Evolutionary conservation across 106 monocot species (phyloP).

Genomic region (Chionographis japonica): DNA sequence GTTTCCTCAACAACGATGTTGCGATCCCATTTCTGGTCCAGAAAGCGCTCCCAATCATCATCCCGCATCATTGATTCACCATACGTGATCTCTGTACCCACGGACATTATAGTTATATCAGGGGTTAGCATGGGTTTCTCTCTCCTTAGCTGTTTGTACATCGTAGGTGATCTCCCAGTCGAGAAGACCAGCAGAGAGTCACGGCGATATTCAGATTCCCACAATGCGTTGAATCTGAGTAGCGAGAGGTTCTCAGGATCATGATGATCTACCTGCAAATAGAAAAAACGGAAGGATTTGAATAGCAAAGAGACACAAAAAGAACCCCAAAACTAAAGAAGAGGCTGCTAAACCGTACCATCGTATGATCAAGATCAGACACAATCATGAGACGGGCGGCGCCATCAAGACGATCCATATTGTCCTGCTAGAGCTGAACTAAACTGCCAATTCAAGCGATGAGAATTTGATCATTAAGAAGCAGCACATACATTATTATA

Average conservation of each 20-base stretch:
- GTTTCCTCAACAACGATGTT: conserved; percentile 62
- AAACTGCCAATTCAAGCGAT: no score
- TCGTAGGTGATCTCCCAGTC: conserved; percentile 59
- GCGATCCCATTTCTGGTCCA: conserved; percentile 57
- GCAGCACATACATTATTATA: no score
- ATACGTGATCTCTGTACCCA: conserved; percentile 70
- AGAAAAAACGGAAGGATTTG: not conserved
- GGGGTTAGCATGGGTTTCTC: conserved; percentile 65
- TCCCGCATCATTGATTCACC: conserved; percentile 64
- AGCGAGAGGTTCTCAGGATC: conserved; percentile 59
- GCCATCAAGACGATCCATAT: conserved; percentile 50
- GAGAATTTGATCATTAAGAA: no score
- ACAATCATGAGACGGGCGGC: conserved; percentile 77
- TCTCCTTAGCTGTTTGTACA: conserved; percentile 45
- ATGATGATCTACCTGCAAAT: conserved; percentile 63
- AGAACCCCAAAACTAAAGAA: not conserved
- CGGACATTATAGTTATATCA: conserved; percentile 71
- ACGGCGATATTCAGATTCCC: conserved; percentile 58
- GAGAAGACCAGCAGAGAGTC: conserved; percentile 67
- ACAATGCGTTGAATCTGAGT: conserved; percentile 67
- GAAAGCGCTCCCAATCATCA: conserved; percentile 48
- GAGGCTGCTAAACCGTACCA: conserved; percentile 34
- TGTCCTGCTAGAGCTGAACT: no score
- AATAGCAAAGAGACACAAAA: not conserved
- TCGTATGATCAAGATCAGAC: conserved; percentile 89